Base-by-base conservation (phyloP, 2,329 filamentous ascomycete genomes). In the Aspergillus spinulosporus region DNA sequence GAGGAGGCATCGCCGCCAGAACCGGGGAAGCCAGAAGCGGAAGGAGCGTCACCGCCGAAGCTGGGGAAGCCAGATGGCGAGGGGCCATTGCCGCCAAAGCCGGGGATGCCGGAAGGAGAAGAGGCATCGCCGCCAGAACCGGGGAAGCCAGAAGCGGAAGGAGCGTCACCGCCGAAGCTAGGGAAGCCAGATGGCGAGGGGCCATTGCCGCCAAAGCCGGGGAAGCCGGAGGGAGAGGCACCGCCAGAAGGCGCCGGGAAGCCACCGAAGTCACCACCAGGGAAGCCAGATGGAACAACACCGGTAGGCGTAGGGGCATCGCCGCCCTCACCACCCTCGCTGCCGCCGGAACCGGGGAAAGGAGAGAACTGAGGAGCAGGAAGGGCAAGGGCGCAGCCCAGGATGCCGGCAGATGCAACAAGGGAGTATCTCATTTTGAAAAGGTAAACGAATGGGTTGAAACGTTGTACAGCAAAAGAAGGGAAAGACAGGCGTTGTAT, bases 351-450 rank as follows among this genome's bases (percentile, higher is more conserved):
- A 31, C 32, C 39, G 31, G 15, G 45, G 37, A 34, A 14, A 12
- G 45, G 45, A 29, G 26, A 7, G 11, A 43, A 29, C 37, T 49
- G 45, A 21, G 54, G 56, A 39, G 58, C 52, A 15, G 58, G 58
- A 6, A 55, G 48, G 12, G 58, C 58, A 34, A 58, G 52, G 49
- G 58, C 56, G 40, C 49, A 56, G 52, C 58, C 56, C 42, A 57
- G 28, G 39, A 58, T 45, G 34, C 56, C 47, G 9, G 58, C 45
- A 15, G 49, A 36, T 46, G 52, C 56, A 42, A 58, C 15, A 43
- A 28, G n/a, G 21, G 48, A 43, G 42, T 47, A 56, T 37, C 56
- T 60, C 58, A 60, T 60, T 44, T 51, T 55, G 42, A 43, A 26
- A 12, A 26, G 21, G n/a, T 36, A 42, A 49, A 51, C 28, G 32